Percentiles rank a stretch among this genome's conserved stretches.
Conservation (phyloP, 768 basidiomycete species). For the Gymnopilus dilepis region DNA sequence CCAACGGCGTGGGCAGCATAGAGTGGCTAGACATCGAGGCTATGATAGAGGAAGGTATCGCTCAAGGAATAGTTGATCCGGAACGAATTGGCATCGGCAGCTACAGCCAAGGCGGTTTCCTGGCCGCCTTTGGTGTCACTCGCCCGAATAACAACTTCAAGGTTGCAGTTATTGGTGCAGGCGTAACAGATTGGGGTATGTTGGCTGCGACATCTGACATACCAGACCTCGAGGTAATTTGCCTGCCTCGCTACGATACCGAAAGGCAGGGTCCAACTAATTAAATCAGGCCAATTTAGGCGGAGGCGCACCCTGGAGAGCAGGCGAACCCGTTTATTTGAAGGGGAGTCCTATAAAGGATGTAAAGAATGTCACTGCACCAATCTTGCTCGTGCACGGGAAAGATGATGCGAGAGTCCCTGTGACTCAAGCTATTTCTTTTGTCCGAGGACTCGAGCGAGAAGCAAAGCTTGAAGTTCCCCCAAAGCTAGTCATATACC, state of each 20-base stretch:
- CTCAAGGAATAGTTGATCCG: constrained; percentile 13
- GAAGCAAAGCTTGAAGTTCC: constrained; percentile 9
- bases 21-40: constrained; percentile 17
- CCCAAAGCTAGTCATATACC: constrained; percentile 14
- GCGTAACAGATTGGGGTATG: constrained; percentile 18
- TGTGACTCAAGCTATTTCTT: constrained; percentile 17
- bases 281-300: constrained; percentile 12
- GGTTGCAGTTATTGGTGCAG: constrained; percentile 16
- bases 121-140: constrained; percentile 14
- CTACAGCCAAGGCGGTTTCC: constrained; percentile 18
- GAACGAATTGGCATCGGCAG: constrained; percentile 18
- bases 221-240: constrained; percentile 15
- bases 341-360: constrained; percentile 20
- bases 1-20: constrained; percentile 14
- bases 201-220: constrained; percentile 19
- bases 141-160: constrained; percentile 17
- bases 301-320: constrained; percentile 14
- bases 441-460: constrained; percentile 15
- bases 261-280: background rate
- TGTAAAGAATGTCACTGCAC: constrained; percentile 13
- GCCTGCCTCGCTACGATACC: background rate
- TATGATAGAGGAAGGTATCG: constrained; percentile 18
- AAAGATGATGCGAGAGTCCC: constrained; percentile 19
- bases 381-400: constrained; percentile 16
- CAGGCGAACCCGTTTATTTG: constrained; percentile 14